A percentile compares a stretch with the other conserved stretches of the same genome.
These are phyloP conservation scores for Fistulifera solaris DNA, from an alignment of 108 stramenopile species.

Conservation along the genomic window DNA sequence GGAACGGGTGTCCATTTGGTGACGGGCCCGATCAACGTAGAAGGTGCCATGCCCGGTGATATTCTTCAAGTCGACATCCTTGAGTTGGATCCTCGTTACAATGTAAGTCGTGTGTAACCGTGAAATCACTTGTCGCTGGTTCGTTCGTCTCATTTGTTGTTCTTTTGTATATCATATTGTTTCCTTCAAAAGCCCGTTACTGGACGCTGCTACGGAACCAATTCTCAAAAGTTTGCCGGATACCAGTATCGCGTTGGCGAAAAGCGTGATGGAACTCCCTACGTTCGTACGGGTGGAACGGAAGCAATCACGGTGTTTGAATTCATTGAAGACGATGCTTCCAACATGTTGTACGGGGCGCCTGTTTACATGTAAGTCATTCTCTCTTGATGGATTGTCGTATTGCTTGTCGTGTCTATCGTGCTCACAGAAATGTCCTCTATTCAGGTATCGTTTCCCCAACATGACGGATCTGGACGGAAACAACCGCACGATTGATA, in stretches of 20 bases:
- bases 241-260: slow-evolving; percentile 15
- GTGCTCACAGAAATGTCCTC: neutral
- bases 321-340: slow-evolving; percentile 16
- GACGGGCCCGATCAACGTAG: slow-evolving; percentile 18
- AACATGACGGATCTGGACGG: slow-evolving; percentile 23
- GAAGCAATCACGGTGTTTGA: slow-evolving; percentile 24
- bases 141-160: too few species aligned
- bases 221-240: slow-evolving; percentile 29
- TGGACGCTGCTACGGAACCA: slow-evolving; percentile 17
- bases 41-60: slow-evolving; percentile 19
- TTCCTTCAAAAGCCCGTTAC: slow-evolving; percentile 7
- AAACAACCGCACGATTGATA: slow-evolving; percentile 14
- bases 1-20: slow-evolving; percentile 22
- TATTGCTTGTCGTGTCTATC: neutral
- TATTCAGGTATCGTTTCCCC: slow-evolving; percentile 3
- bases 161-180: too few species aligned
- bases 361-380: slow-evolving; percentile 20
- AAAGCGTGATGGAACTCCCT: slow-evolving; percentile 21
- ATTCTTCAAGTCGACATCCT: slow-evolving; percentile 20
- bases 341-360: slow-evolving; percentile 17
- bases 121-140: too few species aligned
- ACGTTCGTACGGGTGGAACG: slow-evolving; percentile 18
- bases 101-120: neutral
- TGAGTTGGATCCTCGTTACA: slow-evolving; percentile 22
- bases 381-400: slow-evolving; percentile 1